A percentile compares a stretch with the other conserved stretches of the same genome.
These are phyloP conservation scores for Sicyos edulis DNA, from an alignment of 306 rosid species.

Conservation along the genomic window DNA sequence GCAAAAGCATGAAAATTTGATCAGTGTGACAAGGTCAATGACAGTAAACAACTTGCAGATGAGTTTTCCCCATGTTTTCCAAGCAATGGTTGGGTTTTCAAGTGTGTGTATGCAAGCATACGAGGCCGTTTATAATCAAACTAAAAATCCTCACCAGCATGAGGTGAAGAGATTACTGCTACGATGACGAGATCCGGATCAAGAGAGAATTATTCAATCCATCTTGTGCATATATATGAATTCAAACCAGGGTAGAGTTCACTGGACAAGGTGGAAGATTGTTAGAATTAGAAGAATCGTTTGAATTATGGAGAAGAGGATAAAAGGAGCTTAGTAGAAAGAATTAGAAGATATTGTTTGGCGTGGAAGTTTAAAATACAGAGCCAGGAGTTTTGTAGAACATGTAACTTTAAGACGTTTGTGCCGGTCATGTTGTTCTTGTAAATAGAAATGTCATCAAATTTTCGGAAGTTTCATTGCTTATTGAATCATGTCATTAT, in stretches of 20 bases:
- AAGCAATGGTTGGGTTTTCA: constrained; percentile 90
- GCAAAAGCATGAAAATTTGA: constrained; percentile 64
- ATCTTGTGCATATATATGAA: not conserved
- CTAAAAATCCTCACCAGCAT: constrained; percentile 46
- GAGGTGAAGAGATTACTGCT: constrained; percentile 62
- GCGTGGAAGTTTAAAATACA: not conserved
- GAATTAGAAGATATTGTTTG: too few species aligned
- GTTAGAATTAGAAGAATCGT: not conserved
- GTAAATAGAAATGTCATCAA: constrained; percentile 14
- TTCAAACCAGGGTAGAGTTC: not conserved
- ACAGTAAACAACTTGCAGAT: constrained; percentile 88
- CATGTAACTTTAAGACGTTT: too few species aligned
- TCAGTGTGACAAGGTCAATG: constrained; percentile 76
- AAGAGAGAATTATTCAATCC: not conserved
- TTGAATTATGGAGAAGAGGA: not conserved
- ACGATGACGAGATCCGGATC: not conserved
- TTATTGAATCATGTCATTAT: too few species aligned
- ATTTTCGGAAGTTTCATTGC: constrained; percentile 2
- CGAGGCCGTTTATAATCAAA: constrained; percentile 72
- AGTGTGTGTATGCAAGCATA: constrained; percentile 79
- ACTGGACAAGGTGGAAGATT: not conserved
- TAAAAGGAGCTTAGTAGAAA: too few species aligned
- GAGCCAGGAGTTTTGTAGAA: constrained; percentile 17
- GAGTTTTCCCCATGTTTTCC: constrained; percentile 91
- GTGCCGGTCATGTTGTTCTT: not conserved